These are phyloP conservation scores for Cyclospora cayetanensis DNA, from an alignment of 169 alveolate species.

Conservation along the genomic window DNA sequence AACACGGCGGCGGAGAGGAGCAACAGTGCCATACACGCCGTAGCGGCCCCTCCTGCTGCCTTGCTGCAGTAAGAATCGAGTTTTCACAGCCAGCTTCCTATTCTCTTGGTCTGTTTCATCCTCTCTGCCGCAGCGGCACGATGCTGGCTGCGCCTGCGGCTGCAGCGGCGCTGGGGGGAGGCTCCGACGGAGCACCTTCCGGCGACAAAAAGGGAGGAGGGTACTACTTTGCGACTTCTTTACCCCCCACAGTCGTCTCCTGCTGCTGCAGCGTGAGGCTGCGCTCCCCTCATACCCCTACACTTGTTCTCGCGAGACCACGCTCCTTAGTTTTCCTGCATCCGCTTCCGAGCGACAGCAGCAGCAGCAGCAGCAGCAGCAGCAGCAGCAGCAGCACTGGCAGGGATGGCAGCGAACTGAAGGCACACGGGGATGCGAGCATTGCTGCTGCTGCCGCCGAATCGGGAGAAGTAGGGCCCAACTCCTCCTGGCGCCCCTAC, in stretches of 20 bases:
- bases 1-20: too few relatives aligned
- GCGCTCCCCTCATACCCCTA: slow-evolving; percentile 20
- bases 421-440: too few relatives aligned
- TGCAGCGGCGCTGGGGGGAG: slow-evolving; percentile 41
- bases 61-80: too few relatives aligned
- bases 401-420: too few relatives aligned
- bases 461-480: too few relatives aligned
- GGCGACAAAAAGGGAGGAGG: neutral
- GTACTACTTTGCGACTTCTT: slow-evolving; percentile 23
- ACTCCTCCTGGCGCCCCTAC: too few relatives aligned
- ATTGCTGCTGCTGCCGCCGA: too few relatives aligned
- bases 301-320: slow-evolving; percentile 24
- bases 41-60: too few relatives aligned
- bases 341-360: neutral
- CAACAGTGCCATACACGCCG: too few relatives aligned
- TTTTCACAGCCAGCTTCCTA: too few relatives aligned
- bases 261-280: slow-evolving; percentile 62
- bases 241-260: slow-evolving; percentile 9
- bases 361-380: slow-evolving; percentile 50
- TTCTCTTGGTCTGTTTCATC: too few relatives aligned
- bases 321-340: slow-evolving; percentile 1
- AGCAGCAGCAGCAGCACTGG: slow-evolving; percentile 27
- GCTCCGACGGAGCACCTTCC: neutral
- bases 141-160: slow-evolving; percentile 19
- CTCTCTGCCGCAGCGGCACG: slow-evolving; percentile 22